Percentiles rank a stretch among this genome's conserved stretches.
Evolutionary conservation across 1,284 basidiomycete species (phyloP).

Genomic region (Mycosarcoma mackinlayi): DNA sequence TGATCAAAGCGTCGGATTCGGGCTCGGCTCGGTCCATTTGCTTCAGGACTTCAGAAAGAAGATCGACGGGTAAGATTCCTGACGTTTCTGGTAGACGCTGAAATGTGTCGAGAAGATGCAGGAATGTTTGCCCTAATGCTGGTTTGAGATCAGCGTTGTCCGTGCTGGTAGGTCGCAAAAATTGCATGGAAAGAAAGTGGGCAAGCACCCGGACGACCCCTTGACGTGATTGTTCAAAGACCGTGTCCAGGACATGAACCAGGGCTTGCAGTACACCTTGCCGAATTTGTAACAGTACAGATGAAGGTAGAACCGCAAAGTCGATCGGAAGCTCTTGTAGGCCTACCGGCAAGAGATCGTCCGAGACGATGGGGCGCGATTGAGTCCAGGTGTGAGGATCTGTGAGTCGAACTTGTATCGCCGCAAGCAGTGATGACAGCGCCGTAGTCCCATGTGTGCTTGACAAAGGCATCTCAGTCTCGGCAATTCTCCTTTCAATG

Average conservation of each 20-base stretch:
- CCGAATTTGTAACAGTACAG: constrained; percentile 9
- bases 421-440: constrained; percentile 6
- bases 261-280: constrained; percentile 18
- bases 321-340: constrained; percentile 10
- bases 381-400: constrained; percentile 16
- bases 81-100: not conserved
- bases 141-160: constrained; percentile 11
- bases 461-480: not conserved
- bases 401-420: constrained; percentile 13
- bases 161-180: constrained; percentile 13
- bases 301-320: constrained; percentile 9
- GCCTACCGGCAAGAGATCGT: constrained; percentile 26
- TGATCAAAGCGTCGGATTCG: constrained; percentile 6
- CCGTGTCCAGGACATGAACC: not conserved
- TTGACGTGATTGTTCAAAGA: constrained; percentile 5
- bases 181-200: not conserved
- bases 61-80: not conserved
- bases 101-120: constrained; percentile 16
- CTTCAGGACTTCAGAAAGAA: constrained; percentile 10
- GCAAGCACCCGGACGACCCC: constrained; percentile 11
- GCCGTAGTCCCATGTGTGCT: not conserved
- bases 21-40: not conserved
- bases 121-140: constrained; percentile 6
- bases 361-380: not conserved
- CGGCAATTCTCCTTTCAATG: constrained; percentile 3